Evolutionary conservation across 2,329 filamentous ascomycete genomes (phyloP).

Genomic region (Tricladium varicosporioides): DNA sequence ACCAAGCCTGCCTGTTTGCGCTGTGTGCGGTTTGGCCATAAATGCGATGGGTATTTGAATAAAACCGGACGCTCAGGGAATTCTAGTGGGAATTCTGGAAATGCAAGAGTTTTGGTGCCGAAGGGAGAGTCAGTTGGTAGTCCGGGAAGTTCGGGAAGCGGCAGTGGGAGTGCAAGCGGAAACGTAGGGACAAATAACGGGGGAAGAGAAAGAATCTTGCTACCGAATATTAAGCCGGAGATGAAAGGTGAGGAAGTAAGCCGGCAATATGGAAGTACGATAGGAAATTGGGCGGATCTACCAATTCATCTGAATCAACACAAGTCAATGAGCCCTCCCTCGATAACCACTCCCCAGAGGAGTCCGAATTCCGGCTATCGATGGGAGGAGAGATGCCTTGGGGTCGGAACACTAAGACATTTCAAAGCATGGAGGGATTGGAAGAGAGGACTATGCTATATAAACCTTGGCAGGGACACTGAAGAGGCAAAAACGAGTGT

Average conservation of each 20-base stretch:
- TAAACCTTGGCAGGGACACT: background rate
- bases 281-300: slow-evolving; percentile 1
- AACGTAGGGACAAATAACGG: no score
- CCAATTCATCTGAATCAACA: slow-evolving; percentile 8
- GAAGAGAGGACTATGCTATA: background rate
- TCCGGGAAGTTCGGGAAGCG: no score
- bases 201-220: no score
- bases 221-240: no score
- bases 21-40: slow-evolving; percentile 31
- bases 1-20: slow-evolving; percentile 31
- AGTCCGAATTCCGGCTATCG: background rate
- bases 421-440: background rate
- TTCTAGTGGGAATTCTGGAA: no score
- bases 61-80: slow-evolving; percentile 1
- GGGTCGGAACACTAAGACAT: background rate
- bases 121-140: no score
- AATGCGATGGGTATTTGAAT: slow-evolving; percentile 33
- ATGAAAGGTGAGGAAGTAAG: no score
- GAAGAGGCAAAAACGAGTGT: background rate
- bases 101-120: no score
- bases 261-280: no score
- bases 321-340: background rate
- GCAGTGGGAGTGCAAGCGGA: no score
- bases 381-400: background rate
- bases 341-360: background rate